Conservation (phyloP, 1,284 basidiomycete genomes). For the Trichosporon sp. region DNA sequence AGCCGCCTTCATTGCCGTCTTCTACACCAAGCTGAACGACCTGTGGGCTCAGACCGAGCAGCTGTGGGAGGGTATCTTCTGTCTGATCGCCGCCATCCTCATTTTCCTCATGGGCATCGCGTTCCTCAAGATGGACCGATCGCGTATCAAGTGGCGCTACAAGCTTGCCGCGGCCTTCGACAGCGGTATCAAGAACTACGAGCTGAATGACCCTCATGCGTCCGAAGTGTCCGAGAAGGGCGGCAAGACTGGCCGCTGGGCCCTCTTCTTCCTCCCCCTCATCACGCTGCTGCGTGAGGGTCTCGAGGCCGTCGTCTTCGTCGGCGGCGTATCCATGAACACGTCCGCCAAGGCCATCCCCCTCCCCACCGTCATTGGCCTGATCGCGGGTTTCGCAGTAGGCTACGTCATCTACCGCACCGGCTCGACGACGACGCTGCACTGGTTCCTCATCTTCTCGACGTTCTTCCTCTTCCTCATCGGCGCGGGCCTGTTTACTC, state of each 20-base stretch:
- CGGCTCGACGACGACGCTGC: slow-evolving; percentile 49
- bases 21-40: slow-evolving; percentile 54
- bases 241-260: slow-evolving; percentile 62
- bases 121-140: slow-evolving; percentile 59
- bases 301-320: slow-evolving; percentile 86
- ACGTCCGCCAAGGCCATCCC: slow-evolving; percentile 76
- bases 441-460: slow-evolving; percentile 77
- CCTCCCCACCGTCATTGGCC: slow-evolving; percentile 75
- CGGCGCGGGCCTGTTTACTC: slow-evolving; percentile 81
- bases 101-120: slow-evolving; percentile 75
- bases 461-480: slow-evolving; percentile 85
- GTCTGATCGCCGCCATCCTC: slow-evolving; percentile 71
- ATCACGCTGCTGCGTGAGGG: slow-evolving; percentile 84
- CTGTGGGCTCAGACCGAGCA: slow-evolving; percentile 62
- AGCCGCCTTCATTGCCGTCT: slow-evolving; percentile 52
- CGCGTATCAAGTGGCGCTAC: slow-evolving; percentile 81
- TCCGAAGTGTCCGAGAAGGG: slow-evolving; percentile 49
- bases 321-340: slow-evolving; percentile 82
- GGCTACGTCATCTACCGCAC: slow-evolving; percentile 51
- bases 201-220: slow-evolving; percentile 1
- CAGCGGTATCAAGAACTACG: slow-evolving; percentile 3
- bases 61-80: slow-evolving; percentile 63
- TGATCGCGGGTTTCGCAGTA: slow-evolving; percentile 64
- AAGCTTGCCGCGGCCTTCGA: slow-evolving; percentile 77
- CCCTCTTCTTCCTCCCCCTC: slow-evolving; percentile 77